Evolutionary conservation across 2,329 filamentous ascomycete genomes (phyloP), one percentile per base, ranked within the genome.

Genomic region (Verticillium nubilum): DNA sequence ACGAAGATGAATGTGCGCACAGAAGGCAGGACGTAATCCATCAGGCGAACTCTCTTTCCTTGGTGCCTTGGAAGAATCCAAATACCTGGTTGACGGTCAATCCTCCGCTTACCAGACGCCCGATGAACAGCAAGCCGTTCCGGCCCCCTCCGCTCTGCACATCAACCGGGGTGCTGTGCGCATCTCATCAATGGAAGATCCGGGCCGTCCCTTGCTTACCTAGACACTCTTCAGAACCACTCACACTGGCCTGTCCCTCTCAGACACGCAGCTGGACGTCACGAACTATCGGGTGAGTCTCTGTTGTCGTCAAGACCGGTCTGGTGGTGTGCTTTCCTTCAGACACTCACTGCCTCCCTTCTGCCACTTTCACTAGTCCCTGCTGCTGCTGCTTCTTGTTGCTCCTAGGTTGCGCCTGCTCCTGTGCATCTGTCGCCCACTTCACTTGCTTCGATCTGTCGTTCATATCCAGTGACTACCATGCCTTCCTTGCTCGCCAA

Each of bases 401-500:
- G 29, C 29, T 31, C 9, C 13, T 13, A 31, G 29, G 5, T 13
- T 13, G 29, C 29, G 29, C 29, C 29, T 31, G 29, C 29, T 31
- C 13, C 5, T 13, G 13, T 31, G 29, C 29, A 31, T 31, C 29
- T 31, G 29, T 13, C 13, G 29, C 9, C 29, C 29, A 31, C 9
- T 13, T 31, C 29, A 13, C 29, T 31, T 4, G 29, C 29, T 31
- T 31, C 9, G 29, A 31, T 10, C 13, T 31, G 29, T 13, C 29
- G 9, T 7, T 13, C 29, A 31, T 13, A 31, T 10, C 13, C 9
- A 7, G 29, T 7, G 13, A 7, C 29, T 31, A 13, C 5, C 29
- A 31, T 31, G n/a, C 31, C 55, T 58, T 58, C 52, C 58, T 56
- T 60, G 58, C 55, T 28, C 52, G 29, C 29, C 29, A 31, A 13